phyloP scores from a whole-genome alignment of 176 grass and related monocot species.

The Oryza coarctata region DNA sequence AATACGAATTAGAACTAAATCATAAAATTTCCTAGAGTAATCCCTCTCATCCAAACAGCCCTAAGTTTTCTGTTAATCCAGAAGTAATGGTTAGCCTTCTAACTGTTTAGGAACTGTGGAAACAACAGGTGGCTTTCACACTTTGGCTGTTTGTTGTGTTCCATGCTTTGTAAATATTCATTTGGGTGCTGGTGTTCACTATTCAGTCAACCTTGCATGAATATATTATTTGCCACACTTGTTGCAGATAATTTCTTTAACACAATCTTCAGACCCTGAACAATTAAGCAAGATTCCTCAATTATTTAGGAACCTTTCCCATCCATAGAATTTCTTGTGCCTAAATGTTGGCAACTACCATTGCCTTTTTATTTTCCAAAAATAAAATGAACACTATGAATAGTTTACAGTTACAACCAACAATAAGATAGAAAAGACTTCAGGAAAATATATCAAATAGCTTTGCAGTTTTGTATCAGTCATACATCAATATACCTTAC shows the following conservation, averaged over 20 bases:
- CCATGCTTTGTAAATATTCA: neutral
- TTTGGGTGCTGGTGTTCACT: neutral
- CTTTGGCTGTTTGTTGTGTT: neutral
- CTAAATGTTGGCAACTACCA: neutral
- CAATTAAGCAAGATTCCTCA: neutral
- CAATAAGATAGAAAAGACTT: neutral
- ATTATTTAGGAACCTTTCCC: neutral
- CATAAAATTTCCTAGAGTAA: neutral
- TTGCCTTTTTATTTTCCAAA: neutral
- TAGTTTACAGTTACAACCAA: neutral
- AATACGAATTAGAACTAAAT: neutral
- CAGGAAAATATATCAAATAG: conserved; percentile 5
- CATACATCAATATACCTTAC: conserved; percentile 59
- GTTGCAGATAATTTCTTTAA: neutral
- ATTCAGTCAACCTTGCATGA: neutral
- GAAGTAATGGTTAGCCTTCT: neutral
- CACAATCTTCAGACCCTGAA: neutral
- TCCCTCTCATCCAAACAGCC: neutral
- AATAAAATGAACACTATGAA: neutral
- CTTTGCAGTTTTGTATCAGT: neutral
- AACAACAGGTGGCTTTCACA: neutral
- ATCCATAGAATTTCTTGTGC: neutral
- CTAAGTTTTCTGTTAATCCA: neutral
- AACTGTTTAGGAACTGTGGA: neutral
- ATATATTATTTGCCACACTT: neutral